These are phyloP conservation scores for Coprinopsis cinerea DNA, from an alignment of 768 basidiomycete species.

Conservation along the genomic window DNA sequence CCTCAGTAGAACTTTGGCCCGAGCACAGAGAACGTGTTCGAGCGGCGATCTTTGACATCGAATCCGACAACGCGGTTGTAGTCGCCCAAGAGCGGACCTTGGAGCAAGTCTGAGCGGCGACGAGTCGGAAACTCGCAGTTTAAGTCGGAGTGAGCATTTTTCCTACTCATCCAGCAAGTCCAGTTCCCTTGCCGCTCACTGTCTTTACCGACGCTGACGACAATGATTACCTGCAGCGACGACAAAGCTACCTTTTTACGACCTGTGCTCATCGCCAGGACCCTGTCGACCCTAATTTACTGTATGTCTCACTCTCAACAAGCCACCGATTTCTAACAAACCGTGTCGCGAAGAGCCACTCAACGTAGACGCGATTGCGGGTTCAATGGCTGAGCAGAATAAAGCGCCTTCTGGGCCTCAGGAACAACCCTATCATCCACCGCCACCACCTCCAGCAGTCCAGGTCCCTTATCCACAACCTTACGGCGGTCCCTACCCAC, in stretches of 20 bases:
- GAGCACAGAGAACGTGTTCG: neutral
- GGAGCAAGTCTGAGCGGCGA: conserved; percentile 35
- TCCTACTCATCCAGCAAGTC: conserved; percentile 14
- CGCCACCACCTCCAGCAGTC: conserved; percentile 30
- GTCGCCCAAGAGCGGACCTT: neutral
- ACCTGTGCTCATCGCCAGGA: neutral
- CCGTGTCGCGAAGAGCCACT: too few species aligned
- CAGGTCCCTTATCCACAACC: conserved; percentile 27
- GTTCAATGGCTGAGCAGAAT: conserved; percentile 29
- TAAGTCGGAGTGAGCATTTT: conserved; percentile 43
- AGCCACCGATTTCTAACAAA: too few species aligned
- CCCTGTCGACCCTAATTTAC: neutral
- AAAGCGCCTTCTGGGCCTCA: conserved; percentile 24
- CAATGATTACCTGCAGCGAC: neutral
- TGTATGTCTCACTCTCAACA: too few species aligned
- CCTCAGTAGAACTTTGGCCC: neutral
- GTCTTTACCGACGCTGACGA: neutral
- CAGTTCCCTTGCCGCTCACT: conserved; percentile 9
- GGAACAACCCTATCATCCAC: conserved; percentile 24
- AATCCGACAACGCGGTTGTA: neutral
- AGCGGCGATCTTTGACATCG: neutral
- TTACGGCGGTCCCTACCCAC: conserved; percentile 25
- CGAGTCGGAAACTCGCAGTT: conserved; percentile 32
- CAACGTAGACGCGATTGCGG: neutral
- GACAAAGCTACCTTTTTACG: too few species aligned